phyloP scores from a whole-genome alignment of 1,284 basidiomycete genomes.

The Coniferiporia sulphurascens region DNA sequence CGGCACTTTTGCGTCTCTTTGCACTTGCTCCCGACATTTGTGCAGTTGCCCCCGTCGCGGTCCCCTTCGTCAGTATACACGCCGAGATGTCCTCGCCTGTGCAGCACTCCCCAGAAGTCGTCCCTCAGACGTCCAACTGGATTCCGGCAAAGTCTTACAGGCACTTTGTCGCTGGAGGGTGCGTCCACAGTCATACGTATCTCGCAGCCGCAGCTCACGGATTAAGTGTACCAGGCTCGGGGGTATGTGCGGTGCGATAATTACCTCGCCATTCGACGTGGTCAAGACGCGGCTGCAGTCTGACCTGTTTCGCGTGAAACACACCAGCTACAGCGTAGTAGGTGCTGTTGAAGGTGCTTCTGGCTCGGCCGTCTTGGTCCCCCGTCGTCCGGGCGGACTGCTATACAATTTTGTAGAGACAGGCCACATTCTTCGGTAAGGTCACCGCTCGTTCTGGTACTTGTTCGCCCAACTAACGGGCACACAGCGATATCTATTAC shows the following conservation, averaged over 20 bases:
- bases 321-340: constrained; percentile 38
- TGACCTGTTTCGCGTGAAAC: constrained; percentile 72
- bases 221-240: constrained; percentile 58
- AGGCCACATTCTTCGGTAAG: constrained; percentile 80
- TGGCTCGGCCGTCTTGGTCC: constrained; percentile 38
- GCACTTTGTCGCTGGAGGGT: constrained; percentile 87
- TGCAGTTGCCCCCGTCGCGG: constrained; percentile 5
- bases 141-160: constrained; percentile 79
- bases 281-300: constrained; percentile 98
- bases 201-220: neutral
- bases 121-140: constrained; percentile 31
- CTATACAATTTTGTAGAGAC: constrained; percentile 96
- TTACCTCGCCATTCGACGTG: constrained; percentile 96
- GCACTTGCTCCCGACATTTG: neutral
- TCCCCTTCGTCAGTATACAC: neutral
- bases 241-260: constrained; percentile 96
- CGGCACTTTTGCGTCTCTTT: neutral
- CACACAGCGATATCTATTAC: constrained; percentile 76
- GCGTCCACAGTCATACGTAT: constrained; percentile 28
- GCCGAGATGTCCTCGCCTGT: constrained; percentile 22
- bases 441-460: neutral
- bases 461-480: neutral
- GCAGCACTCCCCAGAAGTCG: constrained; percentile 23
- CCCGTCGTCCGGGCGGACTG: constrained; percentile 47
- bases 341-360: constrained; percentile 38